Percentiles rank a stretch among this genome's conserved stretches.
Conservation (phyloP, 345 rosid genomes). For the Bruguiera gymnorhiza region DNA sequence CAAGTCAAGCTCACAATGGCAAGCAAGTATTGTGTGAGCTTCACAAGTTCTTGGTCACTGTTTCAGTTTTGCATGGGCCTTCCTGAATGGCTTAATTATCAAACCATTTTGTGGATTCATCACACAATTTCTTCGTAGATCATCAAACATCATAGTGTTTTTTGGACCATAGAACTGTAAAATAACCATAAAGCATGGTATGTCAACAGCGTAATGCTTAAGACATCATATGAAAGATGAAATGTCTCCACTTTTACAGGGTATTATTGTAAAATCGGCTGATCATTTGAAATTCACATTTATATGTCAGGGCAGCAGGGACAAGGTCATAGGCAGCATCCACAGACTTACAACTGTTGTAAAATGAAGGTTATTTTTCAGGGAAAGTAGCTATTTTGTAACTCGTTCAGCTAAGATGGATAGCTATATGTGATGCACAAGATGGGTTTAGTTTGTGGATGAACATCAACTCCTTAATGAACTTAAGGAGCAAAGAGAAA, state of each 20-base stretch:
- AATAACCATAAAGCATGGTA: not conserved
- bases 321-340: too few species aligned
- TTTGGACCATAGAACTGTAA: constrained; percentile 68
- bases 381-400: too few species aligned
- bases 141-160: constrained; percentile 98
- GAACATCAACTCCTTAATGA: not conserved
- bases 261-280: not conserved
- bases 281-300: not conserved
- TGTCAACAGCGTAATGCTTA: constrained; percentile 3
- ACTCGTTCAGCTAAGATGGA: too few species aligned
- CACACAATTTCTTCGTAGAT: constrained; percentile 77
- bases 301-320: not conserved
- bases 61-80: constrained; percentile 86
- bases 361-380: too few species aligned
- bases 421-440: not conserved
- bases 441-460: not conserved
- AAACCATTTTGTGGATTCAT: constrained; percentile 95
- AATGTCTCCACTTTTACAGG: not conserved
- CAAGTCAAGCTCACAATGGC: constrained; percentile 79
- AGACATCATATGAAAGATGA: not conserved
- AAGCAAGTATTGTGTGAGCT: constrained; percentile 80
- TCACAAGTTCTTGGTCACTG: constrained; percentile 78
- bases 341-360: too few species aligned
- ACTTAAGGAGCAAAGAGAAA: not conserved
- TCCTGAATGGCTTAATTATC: constrained; percentile 73